Evolutionary conservation across 768 basidiomycete genomes (phyloP), one percentile per base, ranked within the genome.

Genomic region (Tephrocybe sp.): DNA sequence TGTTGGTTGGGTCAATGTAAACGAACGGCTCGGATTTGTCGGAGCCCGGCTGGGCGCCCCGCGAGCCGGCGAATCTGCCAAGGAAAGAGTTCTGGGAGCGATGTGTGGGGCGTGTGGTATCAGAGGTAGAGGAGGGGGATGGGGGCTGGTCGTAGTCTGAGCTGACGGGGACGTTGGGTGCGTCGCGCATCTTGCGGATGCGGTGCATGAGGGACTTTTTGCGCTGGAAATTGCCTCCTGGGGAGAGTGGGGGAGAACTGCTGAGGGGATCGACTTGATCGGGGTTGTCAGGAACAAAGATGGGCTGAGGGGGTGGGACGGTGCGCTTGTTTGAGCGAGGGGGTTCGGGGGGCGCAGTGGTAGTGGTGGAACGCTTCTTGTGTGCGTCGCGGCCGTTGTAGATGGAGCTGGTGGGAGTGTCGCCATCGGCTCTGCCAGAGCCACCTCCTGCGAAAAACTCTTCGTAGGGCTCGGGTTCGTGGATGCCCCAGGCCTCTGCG

Each of bases 401-500:
- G 58, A 86, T 85, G 33, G 86, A 87, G 61, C 78, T 83, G 30
- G 84, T 70, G 11, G 83, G 80, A 4, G 85, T 83, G 43, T 83
- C 84, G 23, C 75, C 79, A 43, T 77, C 73, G 2, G 63, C 69
- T 56, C 59, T 67, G 55, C 64, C 65, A 62, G 77, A 65, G 51
- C 87, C 86, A 38, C 88, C 87, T 17, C 89, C 92, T 20, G 90
- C 90, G 56, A 83, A 88, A 64, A 93, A 94, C 60, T 94, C 91
- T 60, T 94, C 91, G 60, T 80, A 93, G 6, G 92, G 92, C 63
- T 94, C 92, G 4, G 92, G 92, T 61, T 93, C 92, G 59, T 92
- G 89, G 45, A 90, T 91, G 32, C 92, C 92, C 92, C 92, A 93
- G 1, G 92, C 92, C 68, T 93, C 92, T 40, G 91, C 91, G 52